Conservation (phyloP, 345 rosid species). For the Chamaenerion angustifolium region DNA sequence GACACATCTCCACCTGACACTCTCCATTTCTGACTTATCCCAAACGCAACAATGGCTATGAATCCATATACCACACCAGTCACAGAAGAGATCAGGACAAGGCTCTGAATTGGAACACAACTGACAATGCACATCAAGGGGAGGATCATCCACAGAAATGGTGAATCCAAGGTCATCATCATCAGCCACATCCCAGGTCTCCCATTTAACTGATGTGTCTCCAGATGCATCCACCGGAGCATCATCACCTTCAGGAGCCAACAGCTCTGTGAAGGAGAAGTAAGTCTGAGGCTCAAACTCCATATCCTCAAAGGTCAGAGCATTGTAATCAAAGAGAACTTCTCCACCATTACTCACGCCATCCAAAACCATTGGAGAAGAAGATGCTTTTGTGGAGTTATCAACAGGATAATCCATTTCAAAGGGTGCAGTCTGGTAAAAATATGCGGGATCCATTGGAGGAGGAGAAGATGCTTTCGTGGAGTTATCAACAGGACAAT, state of each 20-base stretch:
- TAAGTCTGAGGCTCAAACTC: constrained; percentile 96
- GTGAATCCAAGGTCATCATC: constrained; percentile 14
- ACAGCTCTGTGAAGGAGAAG: constrained; percentile 76
- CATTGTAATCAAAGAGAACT: constrained; percentile 3
- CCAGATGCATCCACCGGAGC: constrained; percentile 19
- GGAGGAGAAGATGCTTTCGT: too few species aligned
- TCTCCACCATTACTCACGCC: constrained; percentile 29
- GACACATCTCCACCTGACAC: constrained; percentile 69
- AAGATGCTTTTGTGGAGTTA: constrained; percentile 16
- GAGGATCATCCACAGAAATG: constrained; percentile 6
- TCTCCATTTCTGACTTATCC: constrained; percentile 30
- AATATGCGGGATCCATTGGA: constrained; percentile 11
- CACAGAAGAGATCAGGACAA: constrained; percentile 28
- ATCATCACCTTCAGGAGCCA: constrained; percentile 43
- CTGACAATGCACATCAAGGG: constrained; percentile 24
- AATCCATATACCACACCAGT: constrained; percentile 38
- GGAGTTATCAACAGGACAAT: too few species aligned
- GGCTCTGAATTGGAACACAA: constrained; percentile 46
- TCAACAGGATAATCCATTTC: constrained; percentile 17
- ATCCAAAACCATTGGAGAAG: constrained; percentile 40
- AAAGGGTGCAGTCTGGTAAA: constrained; percentile 9
- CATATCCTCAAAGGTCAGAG: constrained; percentile 56
- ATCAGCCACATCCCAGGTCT: constrained; percentile 19
- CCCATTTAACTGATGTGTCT: constrained; percentile 12
- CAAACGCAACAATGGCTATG: constrained; percentile 70